Evolutionary conservation across 148 eudicot species (phyloP).

Genomic region (Rhododendron molle): DNA sequence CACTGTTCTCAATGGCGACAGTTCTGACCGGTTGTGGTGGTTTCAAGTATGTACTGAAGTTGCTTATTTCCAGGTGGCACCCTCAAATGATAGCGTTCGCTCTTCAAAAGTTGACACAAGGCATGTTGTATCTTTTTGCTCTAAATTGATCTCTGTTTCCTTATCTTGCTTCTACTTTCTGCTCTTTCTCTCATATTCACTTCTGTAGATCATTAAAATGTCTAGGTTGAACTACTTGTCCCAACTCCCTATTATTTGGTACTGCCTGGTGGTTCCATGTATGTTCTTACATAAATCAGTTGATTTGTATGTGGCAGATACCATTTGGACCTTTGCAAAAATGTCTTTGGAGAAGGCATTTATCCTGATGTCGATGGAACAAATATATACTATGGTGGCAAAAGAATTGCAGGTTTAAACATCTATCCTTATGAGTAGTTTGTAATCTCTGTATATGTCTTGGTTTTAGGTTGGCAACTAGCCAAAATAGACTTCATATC

Average conservation of each 20-base stretch:
- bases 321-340: conserved; percentile 97
- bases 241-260: background rate
- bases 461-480: background rate
- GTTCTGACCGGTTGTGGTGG: conserved; percentile 90
- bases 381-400: conserved; percentile 89
- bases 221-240: background rate
- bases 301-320: conserved; percentile 52
- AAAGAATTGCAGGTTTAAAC: conserved; percentile 70
- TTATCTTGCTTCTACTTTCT: conserved; percentile 1
- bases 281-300: background rate
- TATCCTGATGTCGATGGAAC: conserved; percentile 85
- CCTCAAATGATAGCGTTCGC: conserved; percentile 81
- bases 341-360: conserved; percentile 85
- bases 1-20: conserved; percentile 35
- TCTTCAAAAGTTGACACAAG: conserved; percentile 75
- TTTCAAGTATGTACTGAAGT: conserved; percentile 99
- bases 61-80: conserved; percentile 98
- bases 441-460: conserved; percentile 1
- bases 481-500: background rate
- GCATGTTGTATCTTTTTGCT: conserved; percentile 31
- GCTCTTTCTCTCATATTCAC: conserved; percentile 2
- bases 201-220: background rate
- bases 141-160: conserved; percentile 7
- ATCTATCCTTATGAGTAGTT: background rate
- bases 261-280: background rate